These are phyloP conservation scores for Diutina siamensis DNA, from an alignment of 1,139 yeast species.

Conservation along the genomic window DNA sequence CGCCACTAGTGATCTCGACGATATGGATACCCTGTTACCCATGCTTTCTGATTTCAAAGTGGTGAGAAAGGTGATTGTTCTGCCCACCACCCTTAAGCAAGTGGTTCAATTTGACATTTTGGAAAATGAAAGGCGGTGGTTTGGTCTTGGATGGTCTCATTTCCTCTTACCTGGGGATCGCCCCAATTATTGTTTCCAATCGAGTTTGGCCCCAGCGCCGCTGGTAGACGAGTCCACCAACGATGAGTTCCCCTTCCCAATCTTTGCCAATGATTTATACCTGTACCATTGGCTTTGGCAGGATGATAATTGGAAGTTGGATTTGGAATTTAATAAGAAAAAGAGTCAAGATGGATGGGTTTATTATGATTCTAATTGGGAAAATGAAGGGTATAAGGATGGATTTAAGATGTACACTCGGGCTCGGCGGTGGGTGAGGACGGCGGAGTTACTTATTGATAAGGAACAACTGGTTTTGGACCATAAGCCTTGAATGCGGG, in stretches of 20 bases:
- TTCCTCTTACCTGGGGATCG: conserved; percentile 42
- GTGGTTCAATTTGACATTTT: conserved; percentile 37
- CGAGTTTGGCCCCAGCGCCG: conserved; percentile 8
- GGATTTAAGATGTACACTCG: conserved; percentile 42
- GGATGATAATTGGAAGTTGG: conserved; percentile 39
- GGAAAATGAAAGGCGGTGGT: conserved; percentile 53
- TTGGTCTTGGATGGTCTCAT: conserved; percentile 50
- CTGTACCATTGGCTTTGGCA: conserved; percentile 45
- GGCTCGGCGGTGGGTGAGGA: conserved; percentile 37
- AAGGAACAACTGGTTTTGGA: conserved; percentile 22
- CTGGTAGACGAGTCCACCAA: background rate
- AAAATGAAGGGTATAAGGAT: conserved; percentile 25
- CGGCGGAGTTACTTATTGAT: conserved; percentile 34
- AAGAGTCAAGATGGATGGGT: conserved; percentile 38
- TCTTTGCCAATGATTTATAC: conserved; percentile 29
- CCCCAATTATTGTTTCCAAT: conserved; percentile 32
- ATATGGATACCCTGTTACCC: conserved; percentile 13
- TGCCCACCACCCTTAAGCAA: conserved; percentile 34
- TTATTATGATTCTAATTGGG: conserved; percentile 43
- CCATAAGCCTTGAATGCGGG: too few species aligned
- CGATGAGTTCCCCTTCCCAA: conserved; percentile 33
- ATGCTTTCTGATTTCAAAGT: conserved; percentile 29
- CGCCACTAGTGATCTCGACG: conserved; percentile 17
- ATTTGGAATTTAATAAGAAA: conserved; percentile 25
- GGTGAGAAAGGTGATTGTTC: conserved; percentile 25